Conservation (phyloP, 352 stramenopile genomes). For the Globisporangium camurandrum region DNA sequence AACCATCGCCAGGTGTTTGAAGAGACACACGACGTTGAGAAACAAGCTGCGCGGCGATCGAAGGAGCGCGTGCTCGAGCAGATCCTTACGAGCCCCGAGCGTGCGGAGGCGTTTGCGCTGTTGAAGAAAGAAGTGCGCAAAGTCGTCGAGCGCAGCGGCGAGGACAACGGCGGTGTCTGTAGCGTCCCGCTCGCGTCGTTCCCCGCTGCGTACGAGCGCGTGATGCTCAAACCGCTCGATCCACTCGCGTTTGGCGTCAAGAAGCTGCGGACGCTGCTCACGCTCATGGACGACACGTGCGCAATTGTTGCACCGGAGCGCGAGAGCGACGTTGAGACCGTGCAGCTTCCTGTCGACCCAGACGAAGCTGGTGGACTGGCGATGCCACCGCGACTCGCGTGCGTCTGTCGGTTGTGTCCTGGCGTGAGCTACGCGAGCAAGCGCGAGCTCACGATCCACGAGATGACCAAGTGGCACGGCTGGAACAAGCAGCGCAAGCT, state of each 20-base stretch:
- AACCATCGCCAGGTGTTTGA: conserved; percentile 40
- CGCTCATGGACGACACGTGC: conserved; percentile 50
- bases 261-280: conserved; percentile 62
- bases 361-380: conserved; percentile 21
- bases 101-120: conserved; percentile 41
- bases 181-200: conserved; percentile 48
- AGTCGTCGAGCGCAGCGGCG: conserved; percentile 51
- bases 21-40: conserved; percentile 19
- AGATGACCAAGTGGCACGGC: conserved; percentile 74
- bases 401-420: conserved; percentile 53
- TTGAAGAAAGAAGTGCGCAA: conserved; percentile 72
- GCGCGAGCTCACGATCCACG: conserved; percentile 46
- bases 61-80: conserved; percentile 44
- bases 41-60: conserved; percentile 16
- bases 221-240: conserved; percentile 65
- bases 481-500: conserved; percentile 50
- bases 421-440: conserved; percentile 61
- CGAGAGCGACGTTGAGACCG: conserved; percentile 50
- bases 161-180: no score
- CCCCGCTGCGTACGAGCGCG: conserved; percentile 34
- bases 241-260: conserved; percentile 56
- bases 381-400: conserved; percentile 35
- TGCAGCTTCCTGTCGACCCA: conserved; percentile 42
- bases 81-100: conserved; percentile 35
- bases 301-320: conserved; percentile 32